phyloP scores from a whole-genome alignment of 2,329 filamentous ascomycete genomes.

The Corniculantispora saksenae region DNA sequence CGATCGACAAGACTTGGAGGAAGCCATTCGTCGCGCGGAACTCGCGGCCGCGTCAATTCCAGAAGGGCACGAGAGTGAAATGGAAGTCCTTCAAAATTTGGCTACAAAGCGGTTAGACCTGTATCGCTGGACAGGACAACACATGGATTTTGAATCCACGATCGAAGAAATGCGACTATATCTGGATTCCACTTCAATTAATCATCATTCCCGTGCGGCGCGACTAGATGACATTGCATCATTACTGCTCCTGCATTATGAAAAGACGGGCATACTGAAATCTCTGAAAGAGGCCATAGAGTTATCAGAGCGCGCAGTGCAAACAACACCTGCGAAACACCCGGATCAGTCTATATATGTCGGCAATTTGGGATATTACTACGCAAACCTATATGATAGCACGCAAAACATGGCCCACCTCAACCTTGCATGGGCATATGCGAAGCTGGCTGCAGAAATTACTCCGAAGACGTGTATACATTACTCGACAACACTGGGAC shows the following conservation, averaged over 20 bases:
- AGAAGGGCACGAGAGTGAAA: background rate
- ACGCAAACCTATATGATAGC: background rate
- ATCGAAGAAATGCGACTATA: background rate
- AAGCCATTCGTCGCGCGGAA: background rate
- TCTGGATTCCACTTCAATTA: background rate
- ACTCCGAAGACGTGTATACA: background rate
- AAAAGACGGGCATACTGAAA: background rate
- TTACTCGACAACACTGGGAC: background rate
- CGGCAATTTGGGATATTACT: background rate
- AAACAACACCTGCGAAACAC: background rate
- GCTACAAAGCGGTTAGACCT: background rate
- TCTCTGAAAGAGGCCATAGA: background rate
- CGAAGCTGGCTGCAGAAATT: background rate
- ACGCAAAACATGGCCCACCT: background rate
- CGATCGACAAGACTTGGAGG: background rate
- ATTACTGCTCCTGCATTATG: background rate
- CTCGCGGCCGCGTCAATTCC: background rate
- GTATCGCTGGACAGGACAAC: constrained; percentile 12
- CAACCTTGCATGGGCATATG: background rate
- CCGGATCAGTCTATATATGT: background rate
- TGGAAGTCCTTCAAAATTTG: background rate
- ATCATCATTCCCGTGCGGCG: background rate
- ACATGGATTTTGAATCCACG: background rate
- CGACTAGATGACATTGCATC: background rate
- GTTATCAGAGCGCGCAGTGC: background rate